Evolutionary conservation across 768 basidiomycete genomes (phyloP), one percentile per base, ranked within the genome.

Genomic region (Xerocomus brunneocitrinus): DNA sequence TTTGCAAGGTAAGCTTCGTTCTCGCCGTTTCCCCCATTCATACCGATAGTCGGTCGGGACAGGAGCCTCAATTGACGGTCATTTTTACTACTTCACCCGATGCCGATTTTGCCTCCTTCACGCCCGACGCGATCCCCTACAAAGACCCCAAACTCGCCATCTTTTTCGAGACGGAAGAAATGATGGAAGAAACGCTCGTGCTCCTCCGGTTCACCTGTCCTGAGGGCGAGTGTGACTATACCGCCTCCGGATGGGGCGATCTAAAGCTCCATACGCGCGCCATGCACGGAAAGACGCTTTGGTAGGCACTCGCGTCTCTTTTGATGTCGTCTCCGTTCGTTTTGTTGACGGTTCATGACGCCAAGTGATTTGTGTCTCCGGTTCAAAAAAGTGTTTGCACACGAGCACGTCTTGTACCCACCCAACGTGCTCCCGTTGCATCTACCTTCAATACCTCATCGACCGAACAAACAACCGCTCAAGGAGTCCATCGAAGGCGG

Each of bases 171-270:
- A 89, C 85, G 25, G 80, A 79, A 62, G 93, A 88, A 62, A 91
- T 92, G 85, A 95, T 95, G 91, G 91, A 98, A 60, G 92, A 95
- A 35, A 91, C 91, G 0, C 76, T 98, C 25, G 78, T 95, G 6
- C 78, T 99, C 16, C 83, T 99, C 10, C 83, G 94, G 2, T 98
- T 91, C 79, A 98, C 97, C 65, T 98, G 95, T 63, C 91, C 95
- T 0, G 88, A 90, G 59, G 62, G 79, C 0, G 79, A 85, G 48
- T 99, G 95, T 64, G 85, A 86, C 48, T 90, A 87, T 60, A 84
- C 87, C 57, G 92, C 81, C 0, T 82, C 83, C 34, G 91, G 92
- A 22, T 98, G 95, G 95, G 81, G 81, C 25, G 90, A 94, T 66
- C 76, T 99, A 25, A 91, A 89, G 67, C 74, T 90, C 16, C 95